phyloP scores from a whole-genome alignment of 148 eudicot genomes.

The Diospyros lotus region DNA sequence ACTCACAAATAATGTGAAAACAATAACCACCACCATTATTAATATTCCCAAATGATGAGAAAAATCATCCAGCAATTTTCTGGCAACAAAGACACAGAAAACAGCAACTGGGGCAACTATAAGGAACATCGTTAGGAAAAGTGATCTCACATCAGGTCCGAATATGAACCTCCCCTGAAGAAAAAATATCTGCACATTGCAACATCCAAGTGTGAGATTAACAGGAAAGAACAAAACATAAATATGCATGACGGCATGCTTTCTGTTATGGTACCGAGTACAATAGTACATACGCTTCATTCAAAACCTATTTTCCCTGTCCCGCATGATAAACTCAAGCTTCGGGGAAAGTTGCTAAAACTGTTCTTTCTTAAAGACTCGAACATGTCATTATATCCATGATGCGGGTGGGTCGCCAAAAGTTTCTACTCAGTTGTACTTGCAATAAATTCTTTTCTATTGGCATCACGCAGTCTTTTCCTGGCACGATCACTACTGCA shows the following conservation, averaged over 20 bases:
- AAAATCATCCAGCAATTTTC: conserved; percentile 33
- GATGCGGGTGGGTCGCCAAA: neutral
- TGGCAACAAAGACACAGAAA: conserved; percentile 50
- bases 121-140: conserved; percentile 37
- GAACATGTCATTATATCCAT: neutral
- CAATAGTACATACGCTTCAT: neutral
- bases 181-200: conserved; percentile 36
- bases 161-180: conserved; percentile 45
- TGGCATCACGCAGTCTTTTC: neutral
- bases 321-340: neutral
- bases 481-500: neutral
- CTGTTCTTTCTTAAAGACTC: neutral
- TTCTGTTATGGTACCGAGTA: neutral
- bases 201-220: conserved; percentile 10
- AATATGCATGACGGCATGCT: neutral
- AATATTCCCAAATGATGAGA: conserved; percentile 30
- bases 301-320: neutral
- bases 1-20: conserved; percentile 42
- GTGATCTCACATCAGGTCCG: conserved; percentile 48
- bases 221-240: neutral
- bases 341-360: neutral
- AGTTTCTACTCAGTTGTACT: neutral
- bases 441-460: neutral
- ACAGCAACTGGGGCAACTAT: conserved; percentile 40
- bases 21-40: conserved; percentile 27